phyloP scores from a whole-genome alignment of 1,284 basidiomycete genomes.

The Paramarasmius palmivorus region DNA sequence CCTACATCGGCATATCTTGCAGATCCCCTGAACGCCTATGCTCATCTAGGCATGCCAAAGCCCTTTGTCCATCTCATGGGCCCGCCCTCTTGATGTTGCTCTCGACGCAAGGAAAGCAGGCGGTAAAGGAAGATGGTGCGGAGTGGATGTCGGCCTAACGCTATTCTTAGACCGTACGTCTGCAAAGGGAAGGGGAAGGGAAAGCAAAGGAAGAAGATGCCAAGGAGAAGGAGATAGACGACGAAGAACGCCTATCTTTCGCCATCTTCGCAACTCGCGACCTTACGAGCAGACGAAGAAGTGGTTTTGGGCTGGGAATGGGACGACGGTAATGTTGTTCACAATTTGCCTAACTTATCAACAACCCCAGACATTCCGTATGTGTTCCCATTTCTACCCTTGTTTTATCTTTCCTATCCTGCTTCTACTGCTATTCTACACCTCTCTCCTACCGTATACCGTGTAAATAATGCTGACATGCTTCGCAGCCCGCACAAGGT shows the following conservation, averaged over 20 bases:
- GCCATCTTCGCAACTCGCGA: slow-evolving; percentile 84
- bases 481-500: slow-evolving; percentile 50
- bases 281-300: slow-evolving; percentile 81
- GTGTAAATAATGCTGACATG: no score
- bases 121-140: slow-evolving; percentile 75
- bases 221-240: slow-evolving; percentile 21
- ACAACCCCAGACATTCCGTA: slow-evolving; percentile 18
- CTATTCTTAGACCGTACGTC: slow-evolving; percentile 79
- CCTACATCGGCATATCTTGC: slow-evolving; percentile 63
- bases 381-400: slow-evolving; percentile 16
- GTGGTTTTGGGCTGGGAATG: slow-evolving; percentile 94
- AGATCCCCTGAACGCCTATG: slow-evolving; percentile 70
- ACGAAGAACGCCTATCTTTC: slow-evolving; percentile 62
- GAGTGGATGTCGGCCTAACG: slow-evolving; percentile 89
- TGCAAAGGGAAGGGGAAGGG: no score
- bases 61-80: slow-evolving; percentile 83
- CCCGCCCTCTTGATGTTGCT: slow-evolving; percentile 77
- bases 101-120: slow-evolving; percentile 86
- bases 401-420: slow-evolving; percentile 25
- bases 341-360: slow-evolving; percentile 76
- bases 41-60: slow-evolving; percentile 71
- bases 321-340: slow-evolving; percentile 91
- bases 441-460: no score
- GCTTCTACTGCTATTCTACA: no score
- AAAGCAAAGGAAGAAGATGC: slow-evolving; percentile 4